Evolutionary conservation across 2,329 filamentous ascomycete species (phyloP), one percentile per base, ranked within the genome.

Genomic region (Fonsecaea nubica): DNA sequence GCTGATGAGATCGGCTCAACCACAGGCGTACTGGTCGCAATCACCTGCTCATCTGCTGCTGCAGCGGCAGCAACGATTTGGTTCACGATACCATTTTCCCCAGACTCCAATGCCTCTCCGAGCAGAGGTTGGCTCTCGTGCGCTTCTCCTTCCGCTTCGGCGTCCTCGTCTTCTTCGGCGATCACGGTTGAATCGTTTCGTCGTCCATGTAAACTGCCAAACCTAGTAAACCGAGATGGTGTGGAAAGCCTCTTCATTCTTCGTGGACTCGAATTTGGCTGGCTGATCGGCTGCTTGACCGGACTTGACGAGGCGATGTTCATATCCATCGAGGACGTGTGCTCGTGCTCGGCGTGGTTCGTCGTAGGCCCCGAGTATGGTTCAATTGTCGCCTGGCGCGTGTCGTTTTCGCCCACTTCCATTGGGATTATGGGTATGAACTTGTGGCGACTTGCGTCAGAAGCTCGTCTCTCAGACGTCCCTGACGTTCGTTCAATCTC

Each of bases 361-460:
- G 53, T 48, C 4, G 48, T 30, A 18, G 65, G 59, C 21, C n/a
- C 54, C 13, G 42, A 58, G 9, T 42, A 62, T 3, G 68, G 64
- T 52, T 72, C 70, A 54, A 70, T 68, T 6, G 50, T 58, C n/a
- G 70, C 70, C 64, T 72, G 71, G 42, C 67, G 68, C 4, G 66
- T 69, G n/a, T 69, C 68, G 52, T 67, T 65, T 32, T 71, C 63
- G 10, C 64, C 60, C 1, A 70, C 61, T 33, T 66, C 61, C 58
- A 70, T 72, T 12, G 71, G 71, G 10, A 70, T 69, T 52, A 72
- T 72, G 6, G 70, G 71, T 18, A 54, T 69, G 52, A 66, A 72
- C 36, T 68, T 68, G 18, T 60, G 54, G 58, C 65, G 64, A 54
- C 58, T 69, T 6, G 58, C 60, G 15, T 71, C 68, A 15, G 70